Evolutionary conservation across 2,329 filamentous ascomycete genomes (phyloP), one percentile per base, ranked within the genome.

Genomic region (Beauveria sp.): DNA sequence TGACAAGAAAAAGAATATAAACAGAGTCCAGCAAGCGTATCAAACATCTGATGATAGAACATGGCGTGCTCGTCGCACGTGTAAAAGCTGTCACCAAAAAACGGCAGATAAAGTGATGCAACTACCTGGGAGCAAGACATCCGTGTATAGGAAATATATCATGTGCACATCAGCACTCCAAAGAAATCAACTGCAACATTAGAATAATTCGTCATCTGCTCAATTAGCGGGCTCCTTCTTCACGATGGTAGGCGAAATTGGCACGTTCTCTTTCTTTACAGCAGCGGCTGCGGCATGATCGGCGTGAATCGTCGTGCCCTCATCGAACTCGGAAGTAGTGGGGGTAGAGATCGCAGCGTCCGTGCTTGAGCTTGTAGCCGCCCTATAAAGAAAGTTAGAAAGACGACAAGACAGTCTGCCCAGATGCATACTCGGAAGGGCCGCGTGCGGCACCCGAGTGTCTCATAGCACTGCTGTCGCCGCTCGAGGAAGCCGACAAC

Each of bases 301-400:
- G 53, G 81, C 77, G 63, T 79, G 77, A 66, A 84, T 77, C n/a
- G 82, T 83, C 61, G 79, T 77, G 63, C 78, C 79, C 68, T 85
- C 81, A 65, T 82, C 80, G 62, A 74, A 79, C 64, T 81, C 79
- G 52, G 79, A 81, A 60, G 78, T 72, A 52, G 73, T 72, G 60
- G 77, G 74, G 60, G 73, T 74, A 43, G 70, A 69, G 68, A 74
- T 71, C 60, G 72, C 70, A 60, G 73, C 75, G 63, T 77, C 71
- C 62, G 71, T 71, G 66, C 72, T 77, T 68, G 75, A 73, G 69
- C 75, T 79, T 65, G 67, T 66, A 52, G 67, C 69, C 69, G 72
- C 71, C 72, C 74, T 76, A 64, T 38, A 62, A 64, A 65, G 65
- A 65, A 68, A 63, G 69, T 77, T 70, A 75, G 73, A 75, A 69